These are phyloP conservation scores for Reticulascus tulasneorum DNA, from an alignment of 2,329 filamentous ascomycete species.

Conservation along the genomic window DNA sequence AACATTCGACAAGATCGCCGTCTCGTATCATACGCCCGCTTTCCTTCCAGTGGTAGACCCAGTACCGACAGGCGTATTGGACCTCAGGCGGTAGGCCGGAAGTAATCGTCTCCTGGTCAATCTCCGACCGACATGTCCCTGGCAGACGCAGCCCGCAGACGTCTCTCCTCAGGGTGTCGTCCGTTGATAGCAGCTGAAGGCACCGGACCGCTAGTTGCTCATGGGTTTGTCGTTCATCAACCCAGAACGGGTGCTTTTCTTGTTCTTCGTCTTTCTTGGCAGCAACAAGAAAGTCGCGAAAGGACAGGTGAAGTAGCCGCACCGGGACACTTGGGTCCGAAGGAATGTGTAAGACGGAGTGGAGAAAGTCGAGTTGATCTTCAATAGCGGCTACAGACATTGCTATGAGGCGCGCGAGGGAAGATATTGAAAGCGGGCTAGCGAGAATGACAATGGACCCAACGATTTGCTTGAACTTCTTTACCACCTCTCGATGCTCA, in stretches of 20 bases:
- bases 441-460: conserved; percentile 25
- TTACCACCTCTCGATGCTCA: too few relatives aligned
- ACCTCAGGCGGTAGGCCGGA: conserved; percentile 22
- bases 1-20: conserved; percentile 24
- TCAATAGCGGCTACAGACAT: conserved; percentile 14
- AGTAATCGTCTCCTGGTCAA: conserved; percentile 19
- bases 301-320: not conserved
- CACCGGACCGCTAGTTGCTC: conserved; percentile 27
- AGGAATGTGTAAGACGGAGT: conserved; percentile 25
- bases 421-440: conserved; percentile 22
- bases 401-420: conserved; percentile 23
- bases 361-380: conserved; percentile 21
- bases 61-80: conserved; percentile 38
- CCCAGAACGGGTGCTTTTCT: conserved; percentile 27
- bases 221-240: conserved; percentile 30
- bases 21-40: conserved; percentile 22
- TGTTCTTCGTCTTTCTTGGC: conserved; percentile 23
- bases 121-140: conserved; percentile 18
- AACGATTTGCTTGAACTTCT: conserved; percentile 23
- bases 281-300: conserved; percentile 4
- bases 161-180: conserved; percentile 24
- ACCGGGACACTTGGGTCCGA: not conserved
- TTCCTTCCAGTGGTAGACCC: conserved; percentile 25
- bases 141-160: conserved; percentile 29
- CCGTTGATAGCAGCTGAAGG: conserved; percentile 30